phyloP scores from a whole-genome alignment of 1,284 basidiomycete genomes.

The Flammula alnicola region DNA sequence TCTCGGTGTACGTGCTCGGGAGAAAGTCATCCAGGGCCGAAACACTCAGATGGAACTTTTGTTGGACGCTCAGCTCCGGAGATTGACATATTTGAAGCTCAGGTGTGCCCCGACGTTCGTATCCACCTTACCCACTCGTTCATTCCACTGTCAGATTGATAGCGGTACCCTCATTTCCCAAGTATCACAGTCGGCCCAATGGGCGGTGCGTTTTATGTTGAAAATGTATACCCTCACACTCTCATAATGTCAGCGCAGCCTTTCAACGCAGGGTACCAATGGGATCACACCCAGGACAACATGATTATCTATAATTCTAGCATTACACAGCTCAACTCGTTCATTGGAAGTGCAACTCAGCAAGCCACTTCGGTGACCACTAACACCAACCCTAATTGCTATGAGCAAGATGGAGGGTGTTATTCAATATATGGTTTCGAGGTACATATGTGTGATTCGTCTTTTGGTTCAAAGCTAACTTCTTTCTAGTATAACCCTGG shows the following conservation, averaged over 20 bases:
- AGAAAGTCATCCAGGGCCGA: conserved; percentile 77
- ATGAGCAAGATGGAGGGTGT: conserved; percentile 46
- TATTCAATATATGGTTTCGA: conserved; percentile 58
- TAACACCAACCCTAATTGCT: conserved; percentile 47
- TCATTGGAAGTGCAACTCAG: conserved; percentile 60
- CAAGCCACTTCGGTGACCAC: conserved; percentile 62
- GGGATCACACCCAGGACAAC: conserved; percentile 48
- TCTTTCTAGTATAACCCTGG: conserved; percentile 55
- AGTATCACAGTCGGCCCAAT: conserved; percentile 70
- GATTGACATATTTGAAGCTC: conserved; percentile 81
- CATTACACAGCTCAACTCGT: conserved; percentile 55
- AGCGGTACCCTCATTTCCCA: conserved; percentile 44
- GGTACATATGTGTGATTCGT: conserved; percentile 33
- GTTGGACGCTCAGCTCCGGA: conserved; percentile 80
- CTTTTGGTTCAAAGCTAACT: not conserved
- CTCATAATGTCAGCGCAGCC: conserved; percentile 30
- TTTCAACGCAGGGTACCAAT: conserved; percentile 53
- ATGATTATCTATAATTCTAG: conserved; percentile 51
- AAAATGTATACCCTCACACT: not conserved
- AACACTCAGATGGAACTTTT: conserved; percentile 58
- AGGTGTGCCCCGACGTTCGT: conserved; percentile 34
- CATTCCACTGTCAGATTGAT: conserved; percentile 41
- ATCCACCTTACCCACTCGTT: not conserved
- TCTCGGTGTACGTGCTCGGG: conserved; percentile 77
- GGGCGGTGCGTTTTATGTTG: conserved; percentile 54